Evolutionary conservation across 1,284 basidiomycete species (phyloP), one percentile per base, ranked within the genome.

Genomic region (Sporisorium reilianum): DNA sequence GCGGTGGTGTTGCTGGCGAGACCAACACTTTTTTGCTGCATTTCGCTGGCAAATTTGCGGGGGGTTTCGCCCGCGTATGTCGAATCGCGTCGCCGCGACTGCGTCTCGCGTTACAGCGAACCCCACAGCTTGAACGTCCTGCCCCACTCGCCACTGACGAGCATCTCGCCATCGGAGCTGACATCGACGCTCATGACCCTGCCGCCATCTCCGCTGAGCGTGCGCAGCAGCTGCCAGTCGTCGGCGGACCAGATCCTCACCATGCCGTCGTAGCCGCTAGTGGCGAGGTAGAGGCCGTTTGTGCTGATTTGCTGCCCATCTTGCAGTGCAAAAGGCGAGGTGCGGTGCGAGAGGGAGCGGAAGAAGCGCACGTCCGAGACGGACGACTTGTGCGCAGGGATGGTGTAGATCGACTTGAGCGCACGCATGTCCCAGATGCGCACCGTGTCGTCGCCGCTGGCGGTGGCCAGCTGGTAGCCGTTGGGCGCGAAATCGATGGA

Each of bases 131-230:
- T 80, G 60, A 80, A 80, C 4, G 79, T 80, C 30, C 79, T 65
- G 10, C 61, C 61, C 68, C 72, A 80, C 48, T 80, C 79, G 41
- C 79, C 77, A 30, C 79, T 80, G 26, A 77, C 79, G 18, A 77
- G 55, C 51, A 64, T 67, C 34, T 70, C 55, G 30, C 77, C 79
- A 48, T 80, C 74, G 8, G 78, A 55, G 52, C 67, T 77, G 25
- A 98, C 88, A 85, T 99, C 97, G 32, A 96, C 94, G 36, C 93
- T 94, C 97, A 99, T 99, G 64, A 98, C 95, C 85, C 98, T 98
- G 36, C 95, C 95, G 7, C 93, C 92, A 83, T 98, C 96, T 16
- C 94, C 95, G 34, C 93, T 91, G 67, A 99, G 88, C 50, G 92
- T 92, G 68, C 91, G 89, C 49, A 97, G 88, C 36, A 96, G 87